Evolutionary conservation across 768 basidiomycete species (phyloP), one percentile per base, ranked within the genome.

Genomic region (Candolleomyces eurysporus): DNA sequence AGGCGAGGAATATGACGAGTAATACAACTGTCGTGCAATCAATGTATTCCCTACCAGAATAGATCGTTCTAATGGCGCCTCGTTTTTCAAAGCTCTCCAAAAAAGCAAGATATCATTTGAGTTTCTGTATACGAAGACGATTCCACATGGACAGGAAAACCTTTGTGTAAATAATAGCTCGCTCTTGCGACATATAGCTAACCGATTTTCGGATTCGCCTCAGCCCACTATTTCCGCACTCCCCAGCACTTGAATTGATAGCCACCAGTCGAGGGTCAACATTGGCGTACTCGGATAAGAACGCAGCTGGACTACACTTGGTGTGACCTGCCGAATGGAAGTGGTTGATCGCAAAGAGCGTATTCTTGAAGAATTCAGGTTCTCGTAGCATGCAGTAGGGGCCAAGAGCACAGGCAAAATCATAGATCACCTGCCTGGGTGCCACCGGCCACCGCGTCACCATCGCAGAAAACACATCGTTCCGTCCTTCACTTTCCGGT

Each of bases 391-490:
- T 67, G 62, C 70, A 75, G 54, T 76, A 76, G 6, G 75, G 71
- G 3, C 68, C 72, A 0, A 75, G 59, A 6, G 69, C 68, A 63
- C 73, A 75, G 52, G 73, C 72, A 57, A 73, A 74, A 60, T 75
- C 72, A 52, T 75, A 74, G 42, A 43, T 43, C 4, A 75, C 63
- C 16, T 65, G 40, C 54, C 66, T 65, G 3, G 75, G 75, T 2
- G 73, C 65, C 13, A 40, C 69, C 13, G 56, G 58, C 72, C 73
- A 78, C 11, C 65, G 64, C 0, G 76, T 78, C 17, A 75, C 64
- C 1, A 78, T 65, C 0, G 78, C 76, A 3, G 72, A 76, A 58
- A 79, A 79, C 0, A 77, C 74, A 63, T 78, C 73, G 58, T 79
- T 77, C 1, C 72, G 48, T 2, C 77, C 76, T 62, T 78, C 77